Evolutionary conservation across 805 yeast genomes (phyloP).

Genomic region (Ascoidea tarda): DNA sequence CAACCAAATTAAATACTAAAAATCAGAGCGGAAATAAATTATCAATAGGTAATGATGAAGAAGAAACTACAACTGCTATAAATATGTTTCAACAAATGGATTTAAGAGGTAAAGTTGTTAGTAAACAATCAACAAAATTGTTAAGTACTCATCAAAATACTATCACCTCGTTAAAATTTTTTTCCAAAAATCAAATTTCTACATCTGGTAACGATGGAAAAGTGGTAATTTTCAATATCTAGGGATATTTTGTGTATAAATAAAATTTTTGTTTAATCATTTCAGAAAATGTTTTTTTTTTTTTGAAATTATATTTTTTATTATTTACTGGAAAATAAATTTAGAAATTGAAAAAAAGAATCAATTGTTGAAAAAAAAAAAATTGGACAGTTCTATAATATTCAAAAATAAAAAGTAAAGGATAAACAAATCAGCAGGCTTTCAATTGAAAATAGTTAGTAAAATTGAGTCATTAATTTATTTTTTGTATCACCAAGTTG

Average conservation of each 20-base stretch:
- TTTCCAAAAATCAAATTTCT: constrained; percentile 38
- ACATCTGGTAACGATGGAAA: constrained; percentile 87
- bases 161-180: constrained; percentile 50
- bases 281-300: too few relatives aligned
- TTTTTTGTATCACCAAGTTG: too few relatives aligned
- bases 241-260: constrained; percentile 5
- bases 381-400: too few relatives aligned
- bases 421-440: too few relatives aligned
- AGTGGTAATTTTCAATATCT: constrained; percentile 61
- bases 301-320: too few relatives aligned
- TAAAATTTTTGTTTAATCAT: too few relatives aligned
- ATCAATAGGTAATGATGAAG: constrained; percentile 27
- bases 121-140: constrained; percentile 30
- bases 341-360: too few relatives aligned
- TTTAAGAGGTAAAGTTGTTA: constrained; percentile 67
- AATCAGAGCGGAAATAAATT: constrained; percentile 23
- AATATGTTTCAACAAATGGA: constrained; percentile 94
- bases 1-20: constrained; percentile 13
- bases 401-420: too few relatives aligned
- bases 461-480: too few relatives aligned
- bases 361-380: too few relatives aligned
- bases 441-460: too few relatives aligned
- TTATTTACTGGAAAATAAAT: too few relatives aligned
- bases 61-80: constrained; percentile 53
- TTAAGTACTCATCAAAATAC: constrained; percentile 87